Conservation (phyloP, 169 alveolate species). For the Eimeria zaria region DNA sequence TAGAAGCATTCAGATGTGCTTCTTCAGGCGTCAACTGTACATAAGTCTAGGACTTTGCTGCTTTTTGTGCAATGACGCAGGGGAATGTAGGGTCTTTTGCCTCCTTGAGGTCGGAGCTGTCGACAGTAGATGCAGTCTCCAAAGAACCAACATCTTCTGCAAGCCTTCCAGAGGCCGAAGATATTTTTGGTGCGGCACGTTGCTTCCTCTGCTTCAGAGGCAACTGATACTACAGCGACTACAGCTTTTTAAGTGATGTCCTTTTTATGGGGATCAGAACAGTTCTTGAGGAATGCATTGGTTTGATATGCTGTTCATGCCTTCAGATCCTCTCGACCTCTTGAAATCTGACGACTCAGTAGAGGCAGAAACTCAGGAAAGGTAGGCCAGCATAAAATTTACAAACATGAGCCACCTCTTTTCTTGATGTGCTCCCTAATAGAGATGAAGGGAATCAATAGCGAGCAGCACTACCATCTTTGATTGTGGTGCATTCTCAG, state of each 20-base stretch:
- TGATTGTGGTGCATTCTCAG: slow-evolving; percentile 4
- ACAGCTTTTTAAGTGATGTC: too few species aligned
- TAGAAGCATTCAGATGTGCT: neutral
- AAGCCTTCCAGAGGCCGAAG: slow-evolving; percentile 69
- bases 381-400: neutral
- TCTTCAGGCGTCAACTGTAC: neutral
- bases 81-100: slow-evolving; percentile 6
- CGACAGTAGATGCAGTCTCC: slow-evolving; percentile 41
- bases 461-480: neutral
- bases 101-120: slow-evolving; percentile 60
- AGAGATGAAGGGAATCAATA: neutral
- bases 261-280: neutral
- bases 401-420: neutral
- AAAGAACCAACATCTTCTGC: slow-evolving; percentile 71
- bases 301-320: slow-evolving; percentile 8
- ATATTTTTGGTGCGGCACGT: slow-evolving; percentile 17
- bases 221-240: neutral
- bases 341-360: slow-evolving; percentile 19
- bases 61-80: neutral
- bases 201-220: neutral
- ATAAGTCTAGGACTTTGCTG: neutral
- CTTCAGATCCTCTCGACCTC: slow-evolving; percentile 63
- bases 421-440: neutral
- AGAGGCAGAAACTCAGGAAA: neutral
- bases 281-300: neutral